Evolutionary conservation across 2,329 filamentous ascomycete genomes (phyloP).

Genomic region (Fusarium sp.): DNA sequence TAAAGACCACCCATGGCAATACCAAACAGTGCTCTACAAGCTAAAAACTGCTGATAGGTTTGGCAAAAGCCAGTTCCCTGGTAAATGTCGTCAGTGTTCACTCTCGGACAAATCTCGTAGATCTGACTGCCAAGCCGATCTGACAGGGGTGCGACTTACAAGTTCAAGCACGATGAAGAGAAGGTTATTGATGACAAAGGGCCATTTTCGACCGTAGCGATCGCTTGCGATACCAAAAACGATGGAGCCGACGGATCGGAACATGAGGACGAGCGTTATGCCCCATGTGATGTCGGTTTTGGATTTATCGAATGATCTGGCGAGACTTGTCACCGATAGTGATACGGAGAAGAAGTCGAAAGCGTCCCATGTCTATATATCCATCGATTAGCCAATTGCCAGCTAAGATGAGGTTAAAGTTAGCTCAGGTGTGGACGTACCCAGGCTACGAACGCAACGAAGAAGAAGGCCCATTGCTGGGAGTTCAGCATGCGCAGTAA

Average conservation of each 20-base stretch:
- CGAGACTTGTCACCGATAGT: conserved; percentile 66
- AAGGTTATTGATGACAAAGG: conserved; percentile 80
- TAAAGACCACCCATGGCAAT: conserved; percentile 85
- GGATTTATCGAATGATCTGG: conserved; percentile 62
- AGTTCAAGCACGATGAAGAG: conserved; percentile 79
- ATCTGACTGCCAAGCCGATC: conserved; percentile 12
- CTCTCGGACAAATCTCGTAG: conserved; percentile 3
- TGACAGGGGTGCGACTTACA: conserved; percentile 55
- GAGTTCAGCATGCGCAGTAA: conserved; percentile 61
- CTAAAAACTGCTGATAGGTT: conserved; percentile 78
- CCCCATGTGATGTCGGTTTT: conserved; percentile 73
- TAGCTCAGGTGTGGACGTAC: conserved; percentile 50
- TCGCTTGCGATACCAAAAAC: conserved; percentile 67
- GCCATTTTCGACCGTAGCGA: conserved; percentile 73
- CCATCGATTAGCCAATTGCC: not conserved
- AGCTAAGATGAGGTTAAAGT: not conserved
- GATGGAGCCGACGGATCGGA: conserved; percentile 67
- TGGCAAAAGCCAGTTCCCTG: conserved; percentile 74
- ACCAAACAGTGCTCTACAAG: conserved; percentile 79
- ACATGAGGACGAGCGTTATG: conserved; percentile 72
- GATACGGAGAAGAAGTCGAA: conserved; percentile 77
- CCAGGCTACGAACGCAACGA: conserved; percentile 67
- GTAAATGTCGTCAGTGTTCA: conserved; percentile 15
- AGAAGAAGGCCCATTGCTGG: conserved; percentile 67
- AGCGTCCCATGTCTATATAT: conserved; percentile 67